Base-by-base conservation (phyloP, 1,284 basidiomycete genomes). In the Ceratobasidium sp. region DNA sequence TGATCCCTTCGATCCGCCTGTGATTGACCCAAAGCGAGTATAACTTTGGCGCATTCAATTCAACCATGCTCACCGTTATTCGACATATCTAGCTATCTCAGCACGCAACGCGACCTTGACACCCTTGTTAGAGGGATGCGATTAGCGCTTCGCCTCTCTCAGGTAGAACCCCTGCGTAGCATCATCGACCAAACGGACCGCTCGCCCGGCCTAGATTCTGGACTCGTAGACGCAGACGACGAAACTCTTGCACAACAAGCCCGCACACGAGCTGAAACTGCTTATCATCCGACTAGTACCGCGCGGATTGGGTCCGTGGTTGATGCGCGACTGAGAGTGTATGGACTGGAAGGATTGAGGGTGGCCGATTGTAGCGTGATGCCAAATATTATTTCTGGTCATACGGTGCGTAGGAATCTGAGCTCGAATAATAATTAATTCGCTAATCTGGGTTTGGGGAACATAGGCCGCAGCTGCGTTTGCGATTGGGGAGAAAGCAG, bases 401-500 rank as follows among this genome's bases (percentile, higher is more conserved):
- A 92, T 80, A 90, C 90, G 78, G 90, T 90, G 74, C 79, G 88
- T 84, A 32, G 15, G 74, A 37, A 29, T 62, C 4, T 25, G 11
- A 37, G 25, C 13, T 44, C 22, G 9, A 62, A 54, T 13, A 44
- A 17, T 61, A 49, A 25, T 32, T 77, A 54, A 29, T 25, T 34
- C 52, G 19, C 68, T 64, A 17, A 52, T n/a, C n/a, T 51, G 5
- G 64, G 34, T 66, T 37, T 68, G n/a, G 54, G 37, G n/a, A 51
- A 29, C 79, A n/a, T 77, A 92, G 90, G 84, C 89, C 73, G 90
- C 86, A 9, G 85, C 89, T 7, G 86, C 87, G 34, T 86, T 89
- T 64, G 90, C 90, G 0, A 84, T 88, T 22, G 91, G 87, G 0
- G 91, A 93, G 82, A 91, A 90, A 81, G 84, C 89, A 1, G 86